These are phyloP conservation scores for Puccinia coronata DNA, from an alignment of 1,284 basidiomycete genomes.

Conservation along the genomic window DNA sequence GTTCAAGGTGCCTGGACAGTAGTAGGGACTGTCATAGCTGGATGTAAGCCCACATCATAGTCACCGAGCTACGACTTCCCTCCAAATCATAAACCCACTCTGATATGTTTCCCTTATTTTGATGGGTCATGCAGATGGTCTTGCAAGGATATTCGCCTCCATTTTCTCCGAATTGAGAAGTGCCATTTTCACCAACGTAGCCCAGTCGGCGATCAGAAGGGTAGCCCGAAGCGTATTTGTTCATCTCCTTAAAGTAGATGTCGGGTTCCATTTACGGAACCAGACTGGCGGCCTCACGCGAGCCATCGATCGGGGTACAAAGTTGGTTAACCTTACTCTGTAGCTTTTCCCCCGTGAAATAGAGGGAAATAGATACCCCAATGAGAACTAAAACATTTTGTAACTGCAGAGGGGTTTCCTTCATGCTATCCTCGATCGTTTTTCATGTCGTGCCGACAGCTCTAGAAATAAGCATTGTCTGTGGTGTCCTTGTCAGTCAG, in stretches of 20 bases:
- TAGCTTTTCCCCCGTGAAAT: background rate
- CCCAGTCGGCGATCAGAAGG: constrained; percentile 49
- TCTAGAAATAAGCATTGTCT: constrained; percentile 49
- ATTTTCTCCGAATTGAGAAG: constrained; percentile 46
- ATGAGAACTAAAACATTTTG: background rate
- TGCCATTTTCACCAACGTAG: constrained; percentile 49
- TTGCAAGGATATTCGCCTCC: constrained; percentile 39
- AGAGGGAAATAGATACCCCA: background rate
- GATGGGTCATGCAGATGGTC: constrained; percentile 31
- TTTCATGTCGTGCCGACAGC: constrained; percentile 49
- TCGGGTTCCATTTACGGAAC: constrained; percentile 45
- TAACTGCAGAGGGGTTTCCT: constrained; percentile 38
- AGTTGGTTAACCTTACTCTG: constrained; percentile 19
- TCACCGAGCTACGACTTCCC: constrained; percentile 8
- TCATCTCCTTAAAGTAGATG: constrained; percentile 47
- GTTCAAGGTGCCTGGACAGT: constrained; percentile 41
- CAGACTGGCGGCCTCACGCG: constrained; percentile 48
- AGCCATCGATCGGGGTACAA: constrained; percentile 50
- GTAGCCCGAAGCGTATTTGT: constrained; percentile 44
- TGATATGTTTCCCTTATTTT: background rate
- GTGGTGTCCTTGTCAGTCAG: constrained; percentile 40
- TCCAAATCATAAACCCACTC: constrained; percentile 2
- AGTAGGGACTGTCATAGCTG: constrained; percentile 46
- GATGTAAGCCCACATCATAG: constrained; percentile 26
- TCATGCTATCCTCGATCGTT: constrained; percentile 49